These are phyloP conservation scores for Lepiota brunneoincarnata DNA, from an alignment of 768 basidiomycete species.

Conservation along the genomic window DNA sequence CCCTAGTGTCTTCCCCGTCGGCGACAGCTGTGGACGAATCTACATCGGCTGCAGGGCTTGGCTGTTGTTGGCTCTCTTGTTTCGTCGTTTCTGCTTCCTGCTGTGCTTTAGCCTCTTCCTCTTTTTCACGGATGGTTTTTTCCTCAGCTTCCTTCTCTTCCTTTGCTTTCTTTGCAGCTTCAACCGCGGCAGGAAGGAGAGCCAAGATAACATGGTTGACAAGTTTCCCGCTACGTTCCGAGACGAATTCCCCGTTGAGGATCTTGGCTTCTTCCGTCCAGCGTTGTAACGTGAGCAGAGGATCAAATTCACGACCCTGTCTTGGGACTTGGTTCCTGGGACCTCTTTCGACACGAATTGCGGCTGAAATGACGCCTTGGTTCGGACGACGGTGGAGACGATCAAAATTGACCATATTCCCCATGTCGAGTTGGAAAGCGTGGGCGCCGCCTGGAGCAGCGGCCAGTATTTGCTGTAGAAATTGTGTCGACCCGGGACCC, in stretches of 20 bases:
- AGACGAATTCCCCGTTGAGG: constrained; percentile 70
- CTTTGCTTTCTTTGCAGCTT: constrained; percentile 57
- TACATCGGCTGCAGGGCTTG: constrained; percentile 21
- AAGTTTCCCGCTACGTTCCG: constrained; percentile 64
- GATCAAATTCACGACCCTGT: constrained; percentile 68
- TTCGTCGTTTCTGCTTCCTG: constrained; percentile 32
- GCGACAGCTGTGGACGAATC: background rate
- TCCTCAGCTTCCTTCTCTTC: constrained; percentile 43
- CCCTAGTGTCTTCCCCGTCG: background rate
- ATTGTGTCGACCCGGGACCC: constrained; percentile 76
- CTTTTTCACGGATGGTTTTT: constrained; percentile 32
- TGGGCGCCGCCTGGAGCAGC: constrained; percentile 48
- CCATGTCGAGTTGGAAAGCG: constrained; percentile 76
- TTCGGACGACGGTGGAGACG: constrained; percentile 51
- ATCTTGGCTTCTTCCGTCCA: constrained; percentile 90
- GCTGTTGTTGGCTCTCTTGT: constrained; percentile 27
- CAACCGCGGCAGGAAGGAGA: constrained; percentile 77
- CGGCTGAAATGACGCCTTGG: constrained; percentile 45
- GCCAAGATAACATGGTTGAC: constrained; percentile 69
- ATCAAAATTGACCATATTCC: constrained; percentile 60
- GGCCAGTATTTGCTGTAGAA: constrained; percentile 80
- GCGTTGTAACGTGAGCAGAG: constrained; percentile 77
- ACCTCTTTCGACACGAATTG: constrained; percentile 64
- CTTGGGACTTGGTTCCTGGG: constrained; percentile 33
- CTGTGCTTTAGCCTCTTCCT: constrained; percentile 29